These are phyloP conservation scores for Neofusicoccum laricinum DNA, from an alignment of 2,329 filamentous ascomycete genomes.

Conservation along the genomic window DNA sequence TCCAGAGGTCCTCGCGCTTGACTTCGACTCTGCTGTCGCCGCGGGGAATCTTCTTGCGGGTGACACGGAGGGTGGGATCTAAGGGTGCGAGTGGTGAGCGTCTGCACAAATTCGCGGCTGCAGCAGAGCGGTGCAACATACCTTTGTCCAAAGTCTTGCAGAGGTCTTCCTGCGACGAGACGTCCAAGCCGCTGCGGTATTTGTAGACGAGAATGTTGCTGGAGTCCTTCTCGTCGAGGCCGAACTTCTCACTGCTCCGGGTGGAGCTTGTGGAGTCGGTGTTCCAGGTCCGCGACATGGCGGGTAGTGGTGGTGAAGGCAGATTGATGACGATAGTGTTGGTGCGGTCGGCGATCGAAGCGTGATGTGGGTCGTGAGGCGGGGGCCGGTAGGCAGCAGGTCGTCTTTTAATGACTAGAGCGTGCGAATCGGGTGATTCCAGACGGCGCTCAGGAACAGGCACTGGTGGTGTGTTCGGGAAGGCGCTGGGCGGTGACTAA, in stretches of 20 bases:
- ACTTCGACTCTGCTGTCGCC: slow-evolving; percentile 46
- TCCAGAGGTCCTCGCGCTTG: slow-evolving; percentile 45
- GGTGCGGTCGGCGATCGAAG: neutral
- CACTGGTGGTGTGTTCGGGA: neutral
- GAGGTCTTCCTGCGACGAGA: slow-evolving; percentile 44
- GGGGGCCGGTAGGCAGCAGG: neutral
- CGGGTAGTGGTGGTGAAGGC: neutral
- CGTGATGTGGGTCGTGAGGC: neutral
- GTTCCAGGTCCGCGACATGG: slow-evolving; percentile 41
- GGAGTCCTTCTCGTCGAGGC: slow-evolving; percentile 42
- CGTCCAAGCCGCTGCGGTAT: slow-evolving; percentile 43
- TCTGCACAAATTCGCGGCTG: neutral
- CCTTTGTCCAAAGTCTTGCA: slow-evolving; percentile 38
- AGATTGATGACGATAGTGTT: neutral
- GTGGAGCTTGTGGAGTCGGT: slow-evolving; percentile 41
- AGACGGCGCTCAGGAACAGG: neutral
- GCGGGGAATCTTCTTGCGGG: slow-evolving; percentile 46
- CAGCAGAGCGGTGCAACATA: slow-evolving; percentile 21
- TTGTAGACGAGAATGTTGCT: slow-evolving; percentile 46
- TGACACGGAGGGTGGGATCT: slow-evolving; percentile 46
- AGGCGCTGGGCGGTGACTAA: neutral
- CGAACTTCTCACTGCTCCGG: slow-evolving; percentile 41
- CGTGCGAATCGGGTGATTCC: neutral
- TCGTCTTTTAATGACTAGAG: neutral
- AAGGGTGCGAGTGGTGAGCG: slow-evolving; percentile 17